Evolutionary conservation across 352 stramenopile species (phyloP).

Genomic region (Globisporangium abappressorium): DNA sequence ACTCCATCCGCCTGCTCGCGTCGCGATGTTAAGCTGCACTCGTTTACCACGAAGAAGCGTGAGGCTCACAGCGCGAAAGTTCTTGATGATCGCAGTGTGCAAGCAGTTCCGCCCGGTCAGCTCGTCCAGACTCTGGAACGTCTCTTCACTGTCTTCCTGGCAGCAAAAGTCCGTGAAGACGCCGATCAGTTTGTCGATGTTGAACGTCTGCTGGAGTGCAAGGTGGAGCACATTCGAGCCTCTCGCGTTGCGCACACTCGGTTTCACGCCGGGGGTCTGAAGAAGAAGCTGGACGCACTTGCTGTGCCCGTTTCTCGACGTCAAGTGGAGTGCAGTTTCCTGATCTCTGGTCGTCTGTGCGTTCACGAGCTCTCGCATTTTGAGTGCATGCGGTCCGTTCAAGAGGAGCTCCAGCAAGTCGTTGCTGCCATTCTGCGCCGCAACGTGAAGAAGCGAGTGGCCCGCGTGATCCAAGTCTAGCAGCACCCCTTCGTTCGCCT

Average conservation of each 20-base stretch:
- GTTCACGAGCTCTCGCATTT: slow-evolving; percentile 28
- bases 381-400: slow-evolving; percentile 5
- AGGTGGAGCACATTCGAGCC: slow-evolving; percentile 62
- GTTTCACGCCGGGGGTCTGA: slow-evolving; percentile 18
- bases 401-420: slow-evolving; percentile 30
- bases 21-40: slow-evolving; percentile 48
- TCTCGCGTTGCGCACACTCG: slow-evolving; percentile 26
- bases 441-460: slow-evolving; percentile 47
- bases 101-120: slow-evolving; percentile 43
- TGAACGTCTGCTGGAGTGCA: slow-evolving; percentile 56
- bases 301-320: slow-evolving; percentile 37
- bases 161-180: slow-evolving; percentile 33
- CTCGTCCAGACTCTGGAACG: slow-evolving; percentile 47
- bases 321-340: slow-evolving; percentile 49
- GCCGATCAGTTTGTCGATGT: slow-evolving; percentile 52
- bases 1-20: slow-evolving; percentile 45
- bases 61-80: slow-evolving; percentile 44
- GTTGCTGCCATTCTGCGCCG: slow-evolving; percentile 36
- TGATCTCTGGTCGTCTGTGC: slow-evolving; percentile 32
- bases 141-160: slow-evolving; percentile 14
- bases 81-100: slow-evolving; percentile 63
- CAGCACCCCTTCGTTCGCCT: slow-evolving; percentile 23
- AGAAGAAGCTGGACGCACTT: slow-evolving; percentile 40
- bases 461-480: slow-evolving; percentile 33
- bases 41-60: slow-evolving; percentile 38